Base-by-base conservation (phyloP, 257 asterid genomes). In the Henckelia pumila region DNA sequence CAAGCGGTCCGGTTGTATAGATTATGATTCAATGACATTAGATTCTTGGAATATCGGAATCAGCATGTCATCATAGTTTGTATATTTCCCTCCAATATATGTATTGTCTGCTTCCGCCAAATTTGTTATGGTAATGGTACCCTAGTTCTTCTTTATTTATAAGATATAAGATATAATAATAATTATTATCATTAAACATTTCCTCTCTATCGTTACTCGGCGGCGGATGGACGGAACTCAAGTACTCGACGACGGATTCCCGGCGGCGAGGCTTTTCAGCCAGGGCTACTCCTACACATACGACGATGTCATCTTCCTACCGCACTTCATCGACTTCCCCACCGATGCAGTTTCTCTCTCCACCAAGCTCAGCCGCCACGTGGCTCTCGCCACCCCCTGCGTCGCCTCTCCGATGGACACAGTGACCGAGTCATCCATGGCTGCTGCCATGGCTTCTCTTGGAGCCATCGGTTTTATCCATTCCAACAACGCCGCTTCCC, bases 321-420 rank as follows among this genome's bases (percentile, higher is more conserved):
- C 98, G 1, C 91, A 87, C 71, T 92, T 79, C 80, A 92, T 92
- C 77, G 98, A 92, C 73, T 92, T 89, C 77, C 82, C 98, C 0
- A 82, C 91, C 29, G 95, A 88, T 19, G 93, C 91, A 63, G 97
- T 92, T 37, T 66, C 88, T 13, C 88, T 89, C 53, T 73, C 95
- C 71, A 83, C 98, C 65, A 80, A 81, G 71, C 89, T 92, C 71
- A 83, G 82, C 84, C 87, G 80, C 63, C 81, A 77, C 58, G 68
- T 92, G 11, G 58, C 80, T 6, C 85, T 92, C 4, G 83, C 97
- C n/a, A 78, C 83, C 9, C 97, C 98, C 0, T 92, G 96, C 71
- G 92, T 92, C 21, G 77, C 98, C 50, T 92, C 98, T 16, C 98
- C 98, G 0, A 89, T 92, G 98, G 98, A 92, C 69, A 92, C 98